Evolutionary conservation across 169 alveolate genomes (phyloP), one percentile per base, ranked within the genome.

Genomic region (Perkinsus chesapeaki): DNA sequence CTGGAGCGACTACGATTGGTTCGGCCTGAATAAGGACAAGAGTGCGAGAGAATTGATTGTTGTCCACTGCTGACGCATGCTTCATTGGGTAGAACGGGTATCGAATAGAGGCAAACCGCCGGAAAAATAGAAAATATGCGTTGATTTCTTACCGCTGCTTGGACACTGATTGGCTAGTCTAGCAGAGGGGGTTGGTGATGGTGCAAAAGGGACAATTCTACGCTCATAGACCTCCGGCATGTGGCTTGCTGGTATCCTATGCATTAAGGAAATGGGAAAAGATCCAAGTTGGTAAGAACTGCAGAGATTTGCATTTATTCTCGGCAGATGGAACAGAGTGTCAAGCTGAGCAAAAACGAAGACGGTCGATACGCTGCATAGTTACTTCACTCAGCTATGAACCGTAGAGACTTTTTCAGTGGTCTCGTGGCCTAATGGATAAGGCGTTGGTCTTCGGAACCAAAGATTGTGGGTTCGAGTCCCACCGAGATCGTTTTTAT

Each of bases 391-490:
- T n/a, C n/a, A n/a, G n/a, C n/a, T n/a, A n/a, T n/a, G n/a, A n/a
- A n/a, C n/a, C n/a, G n/a, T n/a, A n/a, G n/a, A n/a, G n/a, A n/a
- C n/a, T n/a, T n/a, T n/a, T n/a, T n/a, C 39, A 39, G 91, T 48
- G 98, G 97, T 98, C 98, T 95, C 97, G 98, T 97, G 98, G 98
- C 98, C 98, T 95, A 97, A 97, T 97, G 98, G 98, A 97, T 97
- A 97, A 95, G 98, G 98, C 98, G 98, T 97, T 98, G 98, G 98
- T 97, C 98, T 97, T 95, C 98, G 98, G 98, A 97, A 96, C 98
- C 98, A 98, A 97, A 97, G 98, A 97, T 97, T 97, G 98, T 97
- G 98, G 98, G 98, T 97, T 97, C 98, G 98, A 97, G 98, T 97
- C 98, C 97, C 97, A 97, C 95, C 97, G 97, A 93, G 97, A 97